Base-by-base conservation (phyloP, 805 yeast species). In the Suhomyces sp. region DNA sequence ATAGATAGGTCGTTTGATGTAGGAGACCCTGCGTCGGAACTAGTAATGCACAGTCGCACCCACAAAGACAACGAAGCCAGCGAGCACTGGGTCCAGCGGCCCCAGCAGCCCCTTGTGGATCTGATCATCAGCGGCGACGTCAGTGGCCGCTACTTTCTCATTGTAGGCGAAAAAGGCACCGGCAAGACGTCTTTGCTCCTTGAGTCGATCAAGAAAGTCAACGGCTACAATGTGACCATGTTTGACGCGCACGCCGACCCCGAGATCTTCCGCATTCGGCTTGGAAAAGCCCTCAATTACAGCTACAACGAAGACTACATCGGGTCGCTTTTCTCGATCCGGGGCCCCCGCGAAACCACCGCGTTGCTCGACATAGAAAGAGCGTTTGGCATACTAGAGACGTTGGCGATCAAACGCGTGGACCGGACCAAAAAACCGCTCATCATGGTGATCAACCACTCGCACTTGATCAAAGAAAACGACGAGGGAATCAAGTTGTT, bases 221-320 rank as follows among this genome's bases (percentile, higher is more conserved):
- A 78, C 38, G 90, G 92, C 0, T 67, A 70, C 48, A 82, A 85
- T 60, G 88, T 90, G 48, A 81, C 90, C 0, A 77, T 86, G 47
- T 72, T 89, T 54, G 96, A 89, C 63, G 94, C 94, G 1, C 94
- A 88, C 61, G 86, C 92, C 0, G 96, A 89, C 64, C 90, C 93
- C 0, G 96, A 89, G 64, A 83, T 89, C 47, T 86, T 89, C 64
- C 74, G 96, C 54, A 80, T 88, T 22, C 70, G 96, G 41, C 72
- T 89, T 9, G 96, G 96, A 2, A 80, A 81, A 55, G 92, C 96
- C 0, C 71, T 89, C 47, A 83, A 86, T 55, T 89, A 84, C 64
- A 84, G 84, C 41, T 89, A 77, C 64, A 85, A 81, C 57, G 96
- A 89, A 62, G 96, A 89, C 67, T 89, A 89, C 66, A 83, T 89